Conservation (phyloP, 2,329 filamentous ascomycete species). For the Helotiales sp. region DNA sequence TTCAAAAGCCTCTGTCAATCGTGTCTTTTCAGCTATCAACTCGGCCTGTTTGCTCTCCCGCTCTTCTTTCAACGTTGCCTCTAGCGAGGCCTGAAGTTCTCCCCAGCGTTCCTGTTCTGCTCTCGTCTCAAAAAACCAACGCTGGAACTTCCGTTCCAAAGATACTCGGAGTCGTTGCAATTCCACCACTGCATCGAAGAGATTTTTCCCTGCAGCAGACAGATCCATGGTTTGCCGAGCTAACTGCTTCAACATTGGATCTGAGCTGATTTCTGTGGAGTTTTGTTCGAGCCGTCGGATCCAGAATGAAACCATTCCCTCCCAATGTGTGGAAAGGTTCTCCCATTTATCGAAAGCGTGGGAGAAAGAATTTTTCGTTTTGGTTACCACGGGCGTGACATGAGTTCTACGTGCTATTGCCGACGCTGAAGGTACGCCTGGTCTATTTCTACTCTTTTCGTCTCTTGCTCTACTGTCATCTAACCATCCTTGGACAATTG, state of each 20-base stretch:
- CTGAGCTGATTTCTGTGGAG: constrained; percentile 79
- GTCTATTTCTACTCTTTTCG: background rate
- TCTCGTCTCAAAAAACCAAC: constrained; percentile 97
- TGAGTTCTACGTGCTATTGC: background rate
- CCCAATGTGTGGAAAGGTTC: constrained; percentile 95
- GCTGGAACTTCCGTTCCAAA: constrained; percentile 95
- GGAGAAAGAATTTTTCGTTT: constrained; percentile 66
- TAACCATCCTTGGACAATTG: background rate
- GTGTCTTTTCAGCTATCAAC: constrained; percentile 58
- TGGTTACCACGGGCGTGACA: background rate
- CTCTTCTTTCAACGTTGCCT: constrained; percentile 76
- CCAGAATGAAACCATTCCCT: constrained; percentile 96
- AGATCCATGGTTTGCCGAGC: constrained; percentile 94
- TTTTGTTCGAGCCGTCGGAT: constrained; percentile 91
- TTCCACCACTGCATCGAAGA: constrained; percentile 97
- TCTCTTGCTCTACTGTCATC: background rate
- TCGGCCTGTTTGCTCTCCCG: constrained; percentile 71
- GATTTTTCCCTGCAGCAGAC: constrained; percentile 92
- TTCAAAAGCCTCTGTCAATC: background rate
- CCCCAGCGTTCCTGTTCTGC: constrained; percentile 84
- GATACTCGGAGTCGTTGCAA: constrained; percentile 91
- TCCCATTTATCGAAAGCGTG: constrained; percentile 99
- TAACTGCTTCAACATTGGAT: constrained; percentile 85
- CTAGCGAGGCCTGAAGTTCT: constrained; percentile 81
- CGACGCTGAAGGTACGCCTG: background rate